phyloP scores from a whole-genome alignment of 1,139 yeast species.

The Geotrichum histeridarum region DNA sequence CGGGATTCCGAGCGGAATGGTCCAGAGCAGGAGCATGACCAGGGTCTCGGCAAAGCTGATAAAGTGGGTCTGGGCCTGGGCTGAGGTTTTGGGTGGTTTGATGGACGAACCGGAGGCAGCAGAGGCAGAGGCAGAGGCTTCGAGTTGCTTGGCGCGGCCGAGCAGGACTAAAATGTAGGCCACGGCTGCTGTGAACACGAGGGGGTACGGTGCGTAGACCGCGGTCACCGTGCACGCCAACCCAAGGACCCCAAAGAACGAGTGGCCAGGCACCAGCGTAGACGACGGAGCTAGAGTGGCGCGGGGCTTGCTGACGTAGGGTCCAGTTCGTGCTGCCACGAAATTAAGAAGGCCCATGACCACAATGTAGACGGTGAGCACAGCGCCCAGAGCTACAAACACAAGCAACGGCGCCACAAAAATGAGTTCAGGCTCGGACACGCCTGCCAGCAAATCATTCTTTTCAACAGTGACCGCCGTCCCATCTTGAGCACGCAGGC shows the following conservation, averaged over 20 bases:
- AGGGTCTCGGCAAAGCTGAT: slow-evolving; percentile 12
- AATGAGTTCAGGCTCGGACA: slow-evolving; percentile 37
- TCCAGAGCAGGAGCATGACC: slow-evolving; percentile 32
- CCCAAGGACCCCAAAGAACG: not conserved
- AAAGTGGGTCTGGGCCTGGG: not conserved
- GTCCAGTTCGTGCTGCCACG: not conserved
- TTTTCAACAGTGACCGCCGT: slow-evolving; percentile 21
- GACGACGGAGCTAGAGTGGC: not conserved
- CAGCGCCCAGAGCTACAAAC: slow-evolving; percentile 38
- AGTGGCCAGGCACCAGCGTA: not conserved
- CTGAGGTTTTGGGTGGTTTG: not conserved
- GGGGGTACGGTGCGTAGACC: slow-evolving; percentile 65
- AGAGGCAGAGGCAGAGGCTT: no score
- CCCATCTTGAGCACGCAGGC: slow-evolving; percentile 12
- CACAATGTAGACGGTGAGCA: not conserved
- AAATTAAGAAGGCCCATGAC: slow-evolving; percentile 1
- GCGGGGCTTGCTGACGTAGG: not conserved
- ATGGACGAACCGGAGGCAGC: no score
- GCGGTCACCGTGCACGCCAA: slow-evolving; percentile 36
- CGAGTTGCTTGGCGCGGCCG: slow-evolving; percentile 1
- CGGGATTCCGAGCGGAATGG: slow-evolving; percentile 35
- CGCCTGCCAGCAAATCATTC: slow-evolving; percentile 26
- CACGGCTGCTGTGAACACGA: slow-evolving; percentile 43
- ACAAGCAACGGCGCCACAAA: slow-evolving; percentile 23
- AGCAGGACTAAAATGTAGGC: slow-evolving; percentile 7